Conservation (phyloP, 2,329 filamentous ascomycete genomes). For the Beauveria asiatica region DNA sequence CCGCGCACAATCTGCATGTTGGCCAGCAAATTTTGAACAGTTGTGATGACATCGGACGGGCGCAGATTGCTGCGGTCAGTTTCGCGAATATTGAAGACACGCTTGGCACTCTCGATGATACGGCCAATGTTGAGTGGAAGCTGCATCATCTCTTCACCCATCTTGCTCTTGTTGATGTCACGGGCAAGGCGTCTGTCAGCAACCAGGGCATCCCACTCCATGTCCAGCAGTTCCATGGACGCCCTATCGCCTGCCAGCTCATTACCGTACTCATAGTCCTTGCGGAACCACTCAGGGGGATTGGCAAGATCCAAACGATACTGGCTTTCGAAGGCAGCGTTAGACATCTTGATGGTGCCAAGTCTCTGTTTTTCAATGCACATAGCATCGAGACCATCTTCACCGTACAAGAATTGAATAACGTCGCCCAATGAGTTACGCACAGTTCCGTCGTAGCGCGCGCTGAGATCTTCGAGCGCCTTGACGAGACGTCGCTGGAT, state of each 20-base stretch:
- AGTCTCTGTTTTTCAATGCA: constrained; percentile 90
- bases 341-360: constrained; percentile 74
- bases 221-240: constrained; percentile 77
- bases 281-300: constrained; percentile 52
- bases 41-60: constrained; percentile 77
- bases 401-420: constrained; percentile 94
- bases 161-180: constrained; percentile 54
- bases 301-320: constrained; percentile 70
- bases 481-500: constrained; percentile 98
- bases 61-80: constrained; percentile 81
- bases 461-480: constrained; percentile 93
- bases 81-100: constrained; percentile 83
- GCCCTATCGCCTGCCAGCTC: constrained; percentile 83
- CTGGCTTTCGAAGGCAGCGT: constrained; percentile 67
- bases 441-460: constrained; percentile 94
- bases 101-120: constrained; percentile 83
- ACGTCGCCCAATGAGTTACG: constrained; percentile 95
- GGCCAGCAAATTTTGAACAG: constrained; percentile 65
- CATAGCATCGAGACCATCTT: constrained; percentile 90
- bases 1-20: constrained; percentile 81
- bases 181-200: constrained; percentile 71
- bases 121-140: constrained; percentile 85
- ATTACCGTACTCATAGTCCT: constrained; percentile 63
- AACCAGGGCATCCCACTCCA: constrained; percentile 73
- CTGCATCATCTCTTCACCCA: constrained; percentile 79